These are phyloP conservation scores for Nidularia pulvinata DNA, from an alignment of 768 basidiomycete species.

Conservation along the genomic window DNA sequence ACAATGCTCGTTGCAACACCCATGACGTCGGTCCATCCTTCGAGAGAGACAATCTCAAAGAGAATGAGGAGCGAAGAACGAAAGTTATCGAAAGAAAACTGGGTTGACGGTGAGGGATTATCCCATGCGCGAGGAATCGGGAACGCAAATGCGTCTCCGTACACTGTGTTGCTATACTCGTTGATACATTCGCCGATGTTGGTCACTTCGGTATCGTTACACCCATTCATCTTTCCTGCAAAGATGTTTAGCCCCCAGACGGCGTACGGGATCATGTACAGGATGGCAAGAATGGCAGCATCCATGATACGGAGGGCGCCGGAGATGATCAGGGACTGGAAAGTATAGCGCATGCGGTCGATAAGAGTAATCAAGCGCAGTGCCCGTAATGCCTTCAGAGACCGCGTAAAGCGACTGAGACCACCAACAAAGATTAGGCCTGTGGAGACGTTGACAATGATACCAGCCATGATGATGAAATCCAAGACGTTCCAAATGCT, in stretches of 20 bases:
- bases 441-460: slow-evolving; percentile 74
- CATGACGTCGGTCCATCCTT: slow-evolving; percentile 98
- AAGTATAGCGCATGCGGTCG: slow-evolving; percentile 83
- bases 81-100: slow-evolving; percentile 91
- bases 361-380: slow-evolving; percentile 90
- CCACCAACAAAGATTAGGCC: slow-evolving; percentile 77
- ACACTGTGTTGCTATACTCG: slow-evolving; percentile 69
- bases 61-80: slow-evolving; percentile 83
- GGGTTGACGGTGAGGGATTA: slow-evolving; percentile 79
- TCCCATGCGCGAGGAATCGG: slow-evolving; percentile 87
- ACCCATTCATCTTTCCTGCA: slow-evolving; percentile 77
- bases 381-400: slow-evolving; percentile 86
- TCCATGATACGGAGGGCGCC: slow-evolving; percentile 86
- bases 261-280: slow-evolving; percentile 92
- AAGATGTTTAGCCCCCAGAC: slow-evolving; percentile 97
- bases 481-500: slow-evolving; percentile 94
- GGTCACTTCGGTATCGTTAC: slow-evolving; percentile 66
- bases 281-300: slow-evolving; percentile 84
- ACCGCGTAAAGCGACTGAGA: slow-evolving; percentile 78
- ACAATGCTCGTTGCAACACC: slow-evolving; percentile 75
- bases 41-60: slow-evolving; percentile 94
- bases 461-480: slow-evolving; percentile 77
- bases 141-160: slow-evolving; percentile 64
- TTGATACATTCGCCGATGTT: slow-evolving; percentile 69
- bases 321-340: slow-evolving; percentile 85